Base-by-base conservation (phyloP, 2,329 filamentous ascomycete species). In the Penicillium occitanis region DNA sequence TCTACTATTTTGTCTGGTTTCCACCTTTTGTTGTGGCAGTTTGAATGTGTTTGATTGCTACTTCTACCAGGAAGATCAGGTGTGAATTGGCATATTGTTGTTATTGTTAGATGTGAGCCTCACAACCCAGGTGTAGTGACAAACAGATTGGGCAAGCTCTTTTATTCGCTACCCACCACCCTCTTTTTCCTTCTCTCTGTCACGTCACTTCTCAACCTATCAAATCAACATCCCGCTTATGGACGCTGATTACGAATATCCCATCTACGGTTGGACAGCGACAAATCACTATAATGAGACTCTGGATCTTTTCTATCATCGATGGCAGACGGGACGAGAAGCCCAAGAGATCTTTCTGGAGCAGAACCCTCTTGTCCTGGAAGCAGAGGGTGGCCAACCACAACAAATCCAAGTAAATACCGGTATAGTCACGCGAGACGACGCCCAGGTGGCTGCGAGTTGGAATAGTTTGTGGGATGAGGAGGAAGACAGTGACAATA, bases 231-330 rank as follows among this genome's bases (percentile, higher is more conserved):
- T 37, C 19, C 14, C 37, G 8, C 33, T 1, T 35, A 64, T 64
- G 62, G 62, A 64, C 33, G 22, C 42, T 25, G 35, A 57, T 42
- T 37, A 57, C 51, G 19, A 57, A 17, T 37, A 46, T 14, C 30
- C 50, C 11, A 46, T 37, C 13, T n/a, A 58, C 53, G 62, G 35
- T 30, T 58, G 51, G 50, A 64, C 62, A 35, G 33, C 51, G 30
- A 40, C 62, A 25, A 51, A 57, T 28, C 25, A 48, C n/a, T 30
- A 46, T 30, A 28, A 63, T 58, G 50, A 37, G 33, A 28, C 55
- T 63, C 22, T 66, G 65, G 65, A 66, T 66, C 60, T 66, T 66
- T 35, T 66, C 65, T 37, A 66, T 66, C 55, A 66, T 66, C 60
- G 65, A 63, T 37, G 53, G 60, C 17, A 62, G 65, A 50, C 50